Percentiles rank a stretch among this genome's conserved stretches.
These are phyloP conservation scores for Actinomucor elegans DNA, from an alignment of 371 early-diverging fungal genomes.

Conservation along the genomic window DNA sequence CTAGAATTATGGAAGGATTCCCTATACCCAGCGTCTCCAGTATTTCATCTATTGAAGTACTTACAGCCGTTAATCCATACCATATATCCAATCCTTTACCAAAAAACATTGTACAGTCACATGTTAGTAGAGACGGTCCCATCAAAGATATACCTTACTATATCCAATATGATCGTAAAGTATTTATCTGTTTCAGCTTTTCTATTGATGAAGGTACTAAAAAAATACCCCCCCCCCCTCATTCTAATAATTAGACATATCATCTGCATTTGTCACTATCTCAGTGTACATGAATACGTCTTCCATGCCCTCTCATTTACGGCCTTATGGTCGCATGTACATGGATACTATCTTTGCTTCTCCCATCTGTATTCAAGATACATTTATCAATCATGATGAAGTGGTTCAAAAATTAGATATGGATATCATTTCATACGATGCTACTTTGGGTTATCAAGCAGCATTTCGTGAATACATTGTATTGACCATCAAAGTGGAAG, in stretches of 20 bases:
- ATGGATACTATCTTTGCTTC: slow-evolving; percentile 51
- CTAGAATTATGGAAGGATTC: slow-evolving; percentile 52
- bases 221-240: no score
- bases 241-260: slow-evolving; percentile 41
- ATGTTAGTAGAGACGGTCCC: slow-evolving; percentile 37
- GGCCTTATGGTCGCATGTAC: slow-evolving; percentile 51
- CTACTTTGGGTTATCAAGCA: slow-evolving; percentile 32
- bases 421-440: slow-evolving; percentile 48
- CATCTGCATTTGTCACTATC: slow-evolving; percentile 49
- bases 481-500: slow-evolving; percentile 45
- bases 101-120: slow-evolving; percentile 40
- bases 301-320: slow-evolving; percentile 37
- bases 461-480: slow-evolving; percentile 46
- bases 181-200: not conserved
- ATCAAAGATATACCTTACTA: slow-evolving; percentile 37
- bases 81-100: not conserved
- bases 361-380: slow-evolving; percentile 3
- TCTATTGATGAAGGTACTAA: not conserved
- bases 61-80: slow-evolving; percentile 35
- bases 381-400: slow-evolving; percentile 24
- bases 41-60: slow-evolving; percentile 53
- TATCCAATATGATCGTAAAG: slow-evolving; percentile 55
- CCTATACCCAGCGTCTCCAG: slow-evolving; percentile 50
- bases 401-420: slow-evolving; percentile 48
- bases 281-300: slow-evolving; percentile 48